These are phyloP conservation scores for Deinandra increscens DNA, from an alignment of 129 eudicot species.

Conservation along the genomic window DNA sequence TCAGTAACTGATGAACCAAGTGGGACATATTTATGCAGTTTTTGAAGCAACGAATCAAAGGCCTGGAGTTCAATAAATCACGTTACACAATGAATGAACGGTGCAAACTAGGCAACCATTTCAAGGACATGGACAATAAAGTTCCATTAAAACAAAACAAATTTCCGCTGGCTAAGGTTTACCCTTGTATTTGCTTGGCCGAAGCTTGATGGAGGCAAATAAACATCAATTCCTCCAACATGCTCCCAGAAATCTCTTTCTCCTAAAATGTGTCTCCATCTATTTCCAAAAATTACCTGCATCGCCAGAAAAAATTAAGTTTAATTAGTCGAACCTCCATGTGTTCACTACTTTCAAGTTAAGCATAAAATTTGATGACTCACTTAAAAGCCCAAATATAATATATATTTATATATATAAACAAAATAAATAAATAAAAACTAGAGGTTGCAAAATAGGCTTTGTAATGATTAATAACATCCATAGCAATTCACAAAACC, in stretches of 20 bases:
- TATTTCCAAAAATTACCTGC: constrained; percentile 91
- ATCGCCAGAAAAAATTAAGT: constrained; percentile 20
- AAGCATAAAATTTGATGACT: constrained; percentile 6
- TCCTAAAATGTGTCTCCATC: constrained; percentile 96
- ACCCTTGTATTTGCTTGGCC: constrained; percentile 98
- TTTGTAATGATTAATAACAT: constrained; percentile 9
- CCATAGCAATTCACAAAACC: constrained; percentile 1
- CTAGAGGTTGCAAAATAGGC: neutral
- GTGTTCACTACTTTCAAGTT: neutral
- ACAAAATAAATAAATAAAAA: too few species aligned
- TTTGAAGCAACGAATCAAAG: constrained; percentile 84
- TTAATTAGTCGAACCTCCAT: neutral
- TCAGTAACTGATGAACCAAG: constrained; percentile 88
- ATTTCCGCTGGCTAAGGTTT: constrained; percentile 12
- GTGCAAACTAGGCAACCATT: constrained; percentile 11
- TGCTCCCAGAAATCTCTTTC: constrained; percentile 97
- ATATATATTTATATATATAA: too few species aligned
- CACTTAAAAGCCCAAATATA: constrained; percentile 1
- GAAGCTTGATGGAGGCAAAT: constrained; percentile 88
- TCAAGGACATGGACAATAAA: neutral
- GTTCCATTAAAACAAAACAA: constrained; percentile 5
- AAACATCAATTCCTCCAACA: constrained; percentile 95
- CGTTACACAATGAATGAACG: constrained; percentile 23
- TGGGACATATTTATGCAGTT: constrained; percentile 86
- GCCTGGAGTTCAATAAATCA: constrained; percentile 52